Evolutionary conservation across 148 eudicot genomes (phyloP), one percentile per base, ranked within the genome.

Genomic region (Rhododendron henanense): DNA sequence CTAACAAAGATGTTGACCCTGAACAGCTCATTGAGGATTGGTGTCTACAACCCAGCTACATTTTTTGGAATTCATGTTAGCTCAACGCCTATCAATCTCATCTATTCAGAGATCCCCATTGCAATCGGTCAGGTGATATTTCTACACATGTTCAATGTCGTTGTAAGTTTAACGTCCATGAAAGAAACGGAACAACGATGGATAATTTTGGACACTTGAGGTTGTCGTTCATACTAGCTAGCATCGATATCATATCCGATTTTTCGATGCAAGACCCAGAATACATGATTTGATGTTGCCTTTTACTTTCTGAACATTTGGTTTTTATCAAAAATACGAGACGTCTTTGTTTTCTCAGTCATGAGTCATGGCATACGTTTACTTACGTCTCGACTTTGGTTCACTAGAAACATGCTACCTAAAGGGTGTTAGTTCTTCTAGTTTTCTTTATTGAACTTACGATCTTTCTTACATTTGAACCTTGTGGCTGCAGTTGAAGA

Each of bases 61-160:
- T 97, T 97, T 83, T 97, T 92, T 19, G 99, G 98, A 37, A 89
- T 97, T 57, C 98, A 93, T 88, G 94, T 97, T 81, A 91, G 87
- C 90, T 93, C 99, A 5, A 87, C 91, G 1, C 95, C 98, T 19
- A 90, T 97, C 85, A 87, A 90, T 83, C 94, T 97, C 84, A 77
- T 93, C 71, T 97, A 93, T 85, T 95, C 98, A 6, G 85, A 93
- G 51, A 93, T 97, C 31, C 83, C 89, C 2, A 94, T 97, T 78
- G 98, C 98, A 77, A 92, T 95, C 6, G 99, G 98, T n/a, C 94
- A 94, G 96, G 99, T 97, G 78, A 85, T 41, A 16, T 1, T 82
- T 74, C n/a, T 81, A 33, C 41, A 6, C 76, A 4, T 71, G 41
- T 31, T 80, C 31, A 8, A 25, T 18, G 13, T 3, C 18, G 4